Base-by-base conservation (phyloP, 208 protist genomes). In the Leishmania martiniquensis region DNA sequence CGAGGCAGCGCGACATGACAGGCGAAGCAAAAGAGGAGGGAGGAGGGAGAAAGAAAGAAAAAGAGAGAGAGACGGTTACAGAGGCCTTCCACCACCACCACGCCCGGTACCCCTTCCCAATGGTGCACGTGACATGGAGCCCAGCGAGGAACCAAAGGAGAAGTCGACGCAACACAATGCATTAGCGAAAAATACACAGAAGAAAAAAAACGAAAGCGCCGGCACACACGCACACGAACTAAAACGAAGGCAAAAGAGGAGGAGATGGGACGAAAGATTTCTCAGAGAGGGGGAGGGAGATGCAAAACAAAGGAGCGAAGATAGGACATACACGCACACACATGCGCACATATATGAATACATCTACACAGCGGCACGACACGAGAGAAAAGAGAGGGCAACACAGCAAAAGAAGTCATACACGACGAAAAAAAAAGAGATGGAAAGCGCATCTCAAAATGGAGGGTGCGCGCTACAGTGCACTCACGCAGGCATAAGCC, bases 331-430 rank as follows among this genome's bases (percentile, higher is more conserved):
- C 42, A 13, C 47, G 59, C 20, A 20, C 17, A 34, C 17, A 29
- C 47, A 73, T 59, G 22, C 47, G 59, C 20, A 39, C 34, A n/a
- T 59, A 42, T 73, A 73, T 73, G 20, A 37, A 73, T 73, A 73
- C 34, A 73, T 73, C n/a, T 3, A 73, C 39, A 32, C 20, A 68
- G n/a, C 63, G 32, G 39, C 34, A 49, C 39, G 55, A 20, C 45
- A 12, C 49, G n/a, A 54, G 25, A 29, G 29, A 54, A 25, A 54
- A 22, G 39, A 7, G 65, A 55, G n/a, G 17, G 12, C 17, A 7
- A 9, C 17, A 4, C 4, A 52, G 1, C 4, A 29, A 37, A 57
- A 34, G 32, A 68, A 49, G 39, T 6, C 4, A 47, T 2, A 44
- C 37, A 0, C 13, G 42, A 29, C 1, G n/a, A 13, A n/a, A 20